Conservation (phyloP, 164 flowering plant genomes). For the Piper longum region DNA sequence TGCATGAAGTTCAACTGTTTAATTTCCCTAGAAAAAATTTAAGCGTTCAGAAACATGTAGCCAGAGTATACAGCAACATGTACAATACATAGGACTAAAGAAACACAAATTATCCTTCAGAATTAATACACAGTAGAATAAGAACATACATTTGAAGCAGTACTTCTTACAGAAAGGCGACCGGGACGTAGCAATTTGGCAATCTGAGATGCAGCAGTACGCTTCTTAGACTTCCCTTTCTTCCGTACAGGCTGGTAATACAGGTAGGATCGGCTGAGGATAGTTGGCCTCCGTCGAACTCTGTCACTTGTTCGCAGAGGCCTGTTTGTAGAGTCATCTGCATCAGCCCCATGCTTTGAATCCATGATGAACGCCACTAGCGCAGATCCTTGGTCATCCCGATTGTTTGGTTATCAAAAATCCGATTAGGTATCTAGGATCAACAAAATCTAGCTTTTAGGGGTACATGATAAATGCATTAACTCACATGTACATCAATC, state of each 20-base stretch:
- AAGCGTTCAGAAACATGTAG: too few relatives aligned
- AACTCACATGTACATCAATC: too few relatives aligned
- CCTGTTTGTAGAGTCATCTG: conserved; percentile 32
- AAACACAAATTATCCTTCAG: not conserved
- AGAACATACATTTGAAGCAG: conserved; percentile 29
- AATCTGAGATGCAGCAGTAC: conserved; percentile 72
- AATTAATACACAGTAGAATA: not conserved
- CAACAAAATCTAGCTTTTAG: too few relatives aligned
- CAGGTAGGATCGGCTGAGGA: conserved; percentile 28
- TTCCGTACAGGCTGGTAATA: conserved; percentile 32
- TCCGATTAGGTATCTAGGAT: too few relatives aligned
- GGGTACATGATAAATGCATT: too few relatives aligned
- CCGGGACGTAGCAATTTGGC: conserved; percentile 56
- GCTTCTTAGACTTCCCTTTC: conserved; percentile 47
- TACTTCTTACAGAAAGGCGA: conserved; percentile 18
- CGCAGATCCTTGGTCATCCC: not conserved
- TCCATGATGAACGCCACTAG: conserved; percentile 22
- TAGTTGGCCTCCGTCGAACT: conserved; percentile 41
- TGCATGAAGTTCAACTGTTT: too few relatives aligned
- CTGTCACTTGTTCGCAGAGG: conserved; percentile 61
- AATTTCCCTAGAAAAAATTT: too few relatives aligned
- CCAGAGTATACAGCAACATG: too few relatives aligned
- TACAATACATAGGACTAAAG: too few relatives aligned
- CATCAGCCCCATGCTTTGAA: conserved; percentile 38
- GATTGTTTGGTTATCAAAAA: not conserved